phyloP scores from a whole-genome alignment of 1,284 basidiomycete genomes.

The Ceratobasidium sp. region DNA sequence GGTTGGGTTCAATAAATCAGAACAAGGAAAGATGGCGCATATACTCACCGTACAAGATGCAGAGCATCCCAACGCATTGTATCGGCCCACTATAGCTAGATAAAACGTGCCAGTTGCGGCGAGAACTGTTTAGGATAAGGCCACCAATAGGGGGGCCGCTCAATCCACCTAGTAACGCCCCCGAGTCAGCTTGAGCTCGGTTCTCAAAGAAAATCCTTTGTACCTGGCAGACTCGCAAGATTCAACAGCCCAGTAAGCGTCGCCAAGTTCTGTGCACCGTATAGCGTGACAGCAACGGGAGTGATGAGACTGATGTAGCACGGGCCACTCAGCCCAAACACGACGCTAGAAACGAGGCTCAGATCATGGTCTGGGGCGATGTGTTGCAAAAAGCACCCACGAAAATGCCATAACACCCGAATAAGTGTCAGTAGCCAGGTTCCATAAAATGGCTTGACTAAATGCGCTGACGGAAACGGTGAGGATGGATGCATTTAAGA shows the following conservation, averaged over 20 bases:
- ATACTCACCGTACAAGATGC: constrained; percentile 48
- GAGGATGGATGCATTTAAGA: constrained; percentile 50
- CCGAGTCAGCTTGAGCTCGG: background rate
- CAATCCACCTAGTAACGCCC: constrained; percentile 43
- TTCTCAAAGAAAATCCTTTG: background rate
- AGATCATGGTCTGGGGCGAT: background rate
- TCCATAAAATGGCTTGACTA: constrained; percentile 50
- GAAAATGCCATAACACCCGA: constrained; percentile 49
- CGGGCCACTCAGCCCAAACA: constrained; percentile 33
- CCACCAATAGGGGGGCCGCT: constrained; percentile 49
- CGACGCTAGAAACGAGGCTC: constrained; percentile 9
- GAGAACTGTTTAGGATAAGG: constrained; percentile 47
- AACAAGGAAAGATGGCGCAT: background rate
- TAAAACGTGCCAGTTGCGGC: constrained; percentile 49
- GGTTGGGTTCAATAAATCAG: background rate
- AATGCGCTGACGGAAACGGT: constrained; percentile 48
- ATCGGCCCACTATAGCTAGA: constrained; percentile 44
- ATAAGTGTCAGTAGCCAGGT: constrained; percentile 49
- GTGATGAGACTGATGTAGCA: constrained; percentile 49
- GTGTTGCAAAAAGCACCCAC: constrained; percentile 47
- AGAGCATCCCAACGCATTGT: constrained; percentile 43
- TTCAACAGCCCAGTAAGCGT: constrained; percentile 50
- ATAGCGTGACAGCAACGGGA: constrained; percentile 49
- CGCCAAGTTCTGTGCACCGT: constrained; percentile 50
- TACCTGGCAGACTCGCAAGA: constrained; percentile 45